Evolutionary conservation across 2,329 filamentous ascomycete genomes (phyloP).

Genomic region (Ambrosiella xylebori): DNA sequence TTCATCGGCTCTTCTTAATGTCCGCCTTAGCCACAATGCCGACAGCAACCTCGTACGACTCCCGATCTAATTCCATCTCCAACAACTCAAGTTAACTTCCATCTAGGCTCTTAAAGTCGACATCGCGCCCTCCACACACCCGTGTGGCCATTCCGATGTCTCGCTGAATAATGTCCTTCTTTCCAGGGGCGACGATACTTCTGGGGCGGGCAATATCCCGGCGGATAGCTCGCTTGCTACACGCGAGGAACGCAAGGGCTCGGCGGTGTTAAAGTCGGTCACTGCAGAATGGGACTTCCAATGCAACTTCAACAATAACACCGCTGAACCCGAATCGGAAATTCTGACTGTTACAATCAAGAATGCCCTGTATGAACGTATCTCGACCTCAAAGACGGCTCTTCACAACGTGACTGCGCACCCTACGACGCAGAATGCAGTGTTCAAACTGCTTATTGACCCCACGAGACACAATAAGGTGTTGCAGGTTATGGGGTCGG

Average conservation of each 20-base stretch:
- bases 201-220: slow-evolving; percentile 8
- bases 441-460: slow-evolving; percentile 12
- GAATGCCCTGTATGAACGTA: slow-evolving; percentile 3
- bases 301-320: neutral
- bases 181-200: slow-evolving; percentile 3
- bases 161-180: slow-evolving; percentile 5
- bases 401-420: slow-evolving; percentile 4
- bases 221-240: neutral
- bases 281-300: slow-evolving; percentile 11
- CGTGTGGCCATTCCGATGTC: slow-evolving; percentile 10
- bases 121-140: slow-evolving; percentile 4
- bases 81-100: neutral
- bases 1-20: slow-evolving; percentile 10
- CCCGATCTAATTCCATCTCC: neutral
- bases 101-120: slow-evolving; percentile 8
- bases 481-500: slow-evolving; percentile 9
- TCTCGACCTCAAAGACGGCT: slow-evolving; percentile 4
- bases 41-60: slow-evolving; percentile 9
- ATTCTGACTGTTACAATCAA: slow-evolving; percentile 11
- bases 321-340: slow-evolving; percentile 4
- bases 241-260: neutral
- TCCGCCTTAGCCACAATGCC: slow-evolving; percentile 9
- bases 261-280: neutral
- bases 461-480: slow-evolving; percentile 9
- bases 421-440: slow-evolving; percentile 8